A percentile compares a stretch with the other conserved stretches of the same genome.
These are phyloP conservation scores for Colletotrichum filicis DNA, from an alignment of 2,329 filamentous ascomycete genomes.

Conservation along the genomic window DNA sequence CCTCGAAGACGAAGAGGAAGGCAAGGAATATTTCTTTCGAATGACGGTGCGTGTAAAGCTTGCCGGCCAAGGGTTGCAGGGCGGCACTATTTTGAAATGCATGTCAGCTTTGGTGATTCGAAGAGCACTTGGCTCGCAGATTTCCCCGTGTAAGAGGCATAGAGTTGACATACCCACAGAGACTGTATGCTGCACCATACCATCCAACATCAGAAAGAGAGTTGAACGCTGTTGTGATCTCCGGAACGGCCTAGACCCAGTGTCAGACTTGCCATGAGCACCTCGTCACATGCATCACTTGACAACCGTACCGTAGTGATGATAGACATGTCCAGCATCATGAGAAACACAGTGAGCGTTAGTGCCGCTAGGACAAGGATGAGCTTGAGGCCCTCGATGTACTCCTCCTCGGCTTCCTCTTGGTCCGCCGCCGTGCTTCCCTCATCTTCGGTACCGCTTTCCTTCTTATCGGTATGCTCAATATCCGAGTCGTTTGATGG, in stretches of 20 bases:
- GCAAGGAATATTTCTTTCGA: conserved; percentile 42
- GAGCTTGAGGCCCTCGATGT: conserved; percentile 46
- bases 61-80: conserved; percentile 63
- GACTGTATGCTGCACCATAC: conserved; percentile 63
- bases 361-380: conserved; percentile 49
- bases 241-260: conserved; percentile 52
- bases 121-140: not conserved
- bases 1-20: conserved; percentile 45
- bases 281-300: not conserved
- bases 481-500: not conserved
- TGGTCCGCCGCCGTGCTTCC: not conserved
- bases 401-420: conserved; percentile 23
- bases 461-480: not conserved
- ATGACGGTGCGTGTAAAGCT: conserved; percentile 57
- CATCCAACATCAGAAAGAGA: conserved; percentile 64
- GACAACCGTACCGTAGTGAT: conserved; percentile 55
- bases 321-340: conserved; percentile 64
- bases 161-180: conserved; percentile 49
- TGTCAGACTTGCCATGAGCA: conserved; percentile 7
- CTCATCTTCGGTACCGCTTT: not conserved
- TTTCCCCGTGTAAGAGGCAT: not conserved
- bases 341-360: conserved; percentile 56
- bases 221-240: conserved; percentile 62
- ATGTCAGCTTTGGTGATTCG: not conserved
- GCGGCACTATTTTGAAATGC: conserved; percentile 49